phyloP scores from a whole-genome alignment of 2,329 filamentous ascomycete species.

The Talaromyces verruculosus region DNA sequence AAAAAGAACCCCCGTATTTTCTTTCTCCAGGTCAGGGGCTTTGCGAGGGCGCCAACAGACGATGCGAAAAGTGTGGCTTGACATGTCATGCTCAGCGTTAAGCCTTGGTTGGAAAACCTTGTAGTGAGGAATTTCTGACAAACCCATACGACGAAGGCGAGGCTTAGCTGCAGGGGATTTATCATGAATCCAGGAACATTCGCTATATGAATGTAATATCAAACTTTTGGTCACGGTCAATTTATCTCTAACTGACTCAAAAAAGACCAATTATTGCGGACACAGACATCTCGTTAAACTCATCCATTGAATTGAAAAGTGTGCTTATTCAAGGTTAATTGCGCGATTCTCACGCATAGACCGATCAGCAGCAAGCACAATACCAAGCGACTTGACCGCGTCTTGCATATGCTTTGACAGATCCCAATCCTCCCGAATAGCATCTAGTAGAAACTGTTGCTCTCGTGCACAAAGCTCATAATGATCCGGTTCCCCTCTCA shows the following conservation, averaged over 20 bases:
- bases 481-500: conserved; percentile 24
- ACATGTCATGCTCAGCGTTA: conserved; percentile 13
- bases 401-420: conserved; percentile 24
- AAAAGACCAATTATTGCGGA: too few relatives aligned
- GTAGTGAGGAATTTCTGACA: neutral
- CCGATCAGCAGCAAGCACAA: conserved; percentile 24
- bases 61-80: conserved; percentile 5
- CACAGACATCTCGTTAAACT: too few relatives aligned
- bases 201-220: neutral
- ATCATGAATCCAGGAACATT: neutral
- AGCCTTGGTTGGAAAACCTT: neutral
- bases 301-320: too few relatives aligned
- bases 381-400: conserved; percentile 23
- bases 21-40: conserved; percentile 10
- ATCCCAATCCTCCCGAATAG: conserved; percentile 22
- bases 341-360: conserved; percentile 25
- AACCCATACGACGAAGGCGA: neutral
- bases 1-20: neutral
- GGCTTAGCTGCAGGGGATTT: neutral
- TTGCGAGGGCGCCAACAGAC: conserved; percentile 6
- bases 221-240: neutral
- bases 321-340: conserved; percentile 21
- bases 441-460: conserved; percentile 24
- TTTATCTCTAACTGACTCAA: too few relatives aligned
- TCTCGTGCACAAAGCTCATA: conserved; percentile 26